Base-by-base conservation (phyloP, 1,284 basidiomycete genomes). In the Gomphus bonarii region DNA sequence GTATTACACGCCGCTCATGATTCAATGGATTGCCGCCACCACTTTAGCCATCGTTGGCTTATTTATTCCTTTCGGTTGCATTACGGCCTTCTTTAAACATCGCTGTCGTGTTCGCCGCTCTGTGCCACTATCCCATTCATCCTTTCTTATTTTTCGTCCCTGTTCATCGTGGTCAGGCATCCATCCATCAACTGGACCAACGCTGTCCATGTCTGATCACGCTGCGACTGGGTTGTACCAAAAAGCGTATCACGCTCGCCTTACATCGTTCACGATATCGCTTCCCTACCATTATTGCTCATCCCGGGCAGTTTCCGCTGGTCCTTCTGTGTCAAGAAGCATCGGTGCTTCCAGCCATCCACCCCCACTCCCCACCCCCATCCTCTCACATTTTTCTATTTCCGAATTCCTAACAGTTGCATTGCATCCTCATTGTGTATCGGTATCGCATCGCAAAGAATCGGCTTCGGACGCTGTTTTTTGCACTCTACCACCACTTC, bases 381-480 rank as follows among this genome's bases (percentile, higher is more conserved):
- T n/a, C n/a, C n/a, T n/a, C n/a, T 25, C 35, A 16, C n/a, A 38
- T 30, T 33, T 53, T 20, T 47, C 30, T 43, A 20, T 52, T 48
- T 55, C 46, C 35, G n/a, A 20, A 8, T 50, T 50, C 47, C 2
- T 48, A 22, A 25, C 38, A 44, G 31, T 33, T 36, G 35, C 56
- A 58, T 58, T 47, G 56, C 56, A 58, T 52, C 36, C 16, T 30
- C 54, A 55, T 55, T 28, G 49, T 58, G 56, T 58, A 58, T 58
- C 56, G 56, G 56, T 58, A 58, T 53, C 51, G 42, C 36, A 42
- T 42, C 28, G 51, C 51, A 54, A 57, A 50, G 40, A 53, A 51
- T 53, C 50, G 56, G 50, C 56, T 47, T 53, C 28, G 56, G 56
- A 58, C 56, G 56, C 50, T 58, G 56, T 51, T 58, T 57, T 57